Percentiles rank a stretch among this genome's conserved stretches.
Conservation (phyloP, 352 stramenopile genomes). For the Globisporangium abappressorium region DNA sequence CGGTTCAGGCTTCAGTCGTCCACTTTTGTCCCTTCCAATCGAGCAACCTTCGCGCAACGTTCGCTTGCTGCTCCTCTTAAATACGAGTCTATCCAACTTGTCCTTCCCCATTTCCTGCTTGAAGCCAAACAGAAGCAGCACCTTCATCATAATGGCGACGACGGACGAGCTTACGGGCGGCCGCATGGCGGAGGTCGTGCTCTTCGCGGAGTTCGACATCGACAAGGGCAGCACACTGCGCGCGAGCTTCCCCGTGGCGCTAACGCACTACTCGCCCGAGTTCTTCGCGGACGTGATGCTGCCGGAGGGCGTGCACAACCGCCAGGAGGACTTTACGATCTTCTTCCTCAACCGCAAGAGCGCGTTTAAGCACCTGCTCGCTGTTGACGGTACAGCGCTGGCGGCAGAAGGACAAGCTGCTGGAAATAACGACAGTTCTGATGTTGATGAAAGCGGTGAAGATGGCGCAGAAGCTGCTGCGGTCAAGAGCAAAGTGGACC, state of each 20-base stretch:
- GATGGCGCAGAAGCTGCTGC: constrained; percentile 7
- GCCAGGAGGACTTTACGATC: constrained; percentile 79
- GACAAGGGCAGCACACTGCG: constrained; percentile 86
- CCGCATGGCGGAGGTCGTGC: constrained; percentile 62
- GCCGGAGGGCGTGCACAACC: constrained; percentile 87
- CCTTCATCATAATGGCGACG: constrained; percentile 10
- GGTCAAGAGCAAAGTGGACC: constrained; percentile 23
- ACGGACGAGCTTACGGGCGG: constrained; percentile 1
- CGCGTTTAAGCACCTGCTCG: constrained; percentile 11
- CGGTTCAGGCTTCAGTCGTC: background rate
- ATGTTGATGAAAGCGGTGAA: constrained; percentile 1
- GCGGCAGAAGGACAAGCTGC: background rate
- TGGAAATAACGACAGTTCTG: background rate
- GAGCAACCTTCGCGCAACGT: background rate
- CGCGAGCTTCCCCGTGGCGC: constrained; percentile 53
- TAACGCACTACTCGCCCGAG: constrained; percentile 80
- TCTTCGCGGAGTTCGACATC: constrained; percentile 86
- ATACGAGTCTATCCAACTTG: background rate
- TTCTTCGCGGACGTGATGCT: constrained; percentile 90
- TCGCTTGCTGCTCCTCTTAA: background rate
- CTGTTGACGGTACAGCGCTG: background rate
- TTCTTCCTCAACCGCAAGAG: constrained; percentile 85
- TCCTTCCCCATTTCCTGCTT: constrained; percentile 2
- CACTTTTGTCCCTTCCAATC: background rate
- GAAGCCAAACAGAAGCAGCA: constrained; percentile 9